Evolutionary conservation across 176 grass and related monocot species (phyloP).

Genomic region (Phyllostachys edulis): DNA sequence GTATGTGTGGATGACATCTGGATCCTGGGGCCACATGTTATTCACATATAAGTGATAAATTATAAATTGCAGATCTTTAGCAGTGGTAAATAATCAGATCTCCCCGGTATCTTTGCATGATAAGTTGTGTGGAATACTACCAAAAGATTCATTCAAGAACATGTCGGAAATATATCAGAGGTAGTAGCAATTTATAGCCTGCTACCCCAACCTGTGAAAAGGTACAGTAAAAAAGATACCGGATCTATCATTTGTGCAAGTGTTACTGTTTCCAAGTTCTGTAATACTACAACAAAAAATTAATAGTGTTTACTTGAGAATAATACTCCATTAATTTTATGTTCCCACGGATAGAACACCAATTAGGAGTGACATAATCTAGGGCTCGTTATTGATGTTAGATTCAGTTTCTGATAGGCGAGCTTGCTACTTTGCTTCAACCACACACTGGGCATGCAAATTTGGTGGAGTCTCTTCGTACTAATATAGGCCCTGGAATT

Average conservation of each 20-base stretch:
- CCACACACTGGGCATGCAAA: background rate
- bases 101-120: constrained; percentile 18
- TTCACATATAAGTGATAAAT: too few species aligned
- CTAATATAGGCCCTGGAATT: background rate
- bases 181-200: background rate
- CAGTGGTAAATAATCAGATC: too few species aligned
- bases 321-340: background rate
- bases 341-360: background rate
- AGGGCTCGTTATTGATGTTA: constrained; percentile 6
- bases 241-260: background rate
- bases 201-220: background rate
- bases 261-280: too few species aligned
- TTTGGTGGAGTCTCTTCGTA: background rate
- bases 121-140: constrained; percentile 12
- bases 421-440: background rate
- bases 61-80: too few species aligned
- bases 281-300: background rate
- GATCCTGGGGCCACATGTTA: too few species aligned
- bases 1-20: too few species aligned
- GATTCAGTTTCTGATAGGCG: background rate
- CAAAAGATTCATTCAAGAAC: background rate
- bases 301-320: background rate
- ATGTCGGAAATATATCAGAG: background rate
- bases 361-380: background rate
- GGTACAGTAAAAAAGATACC: background rate